Base-by-base conservation (phyloP, 192 early-diverging fungal species). In the Gonapodya sp. region DNA sequence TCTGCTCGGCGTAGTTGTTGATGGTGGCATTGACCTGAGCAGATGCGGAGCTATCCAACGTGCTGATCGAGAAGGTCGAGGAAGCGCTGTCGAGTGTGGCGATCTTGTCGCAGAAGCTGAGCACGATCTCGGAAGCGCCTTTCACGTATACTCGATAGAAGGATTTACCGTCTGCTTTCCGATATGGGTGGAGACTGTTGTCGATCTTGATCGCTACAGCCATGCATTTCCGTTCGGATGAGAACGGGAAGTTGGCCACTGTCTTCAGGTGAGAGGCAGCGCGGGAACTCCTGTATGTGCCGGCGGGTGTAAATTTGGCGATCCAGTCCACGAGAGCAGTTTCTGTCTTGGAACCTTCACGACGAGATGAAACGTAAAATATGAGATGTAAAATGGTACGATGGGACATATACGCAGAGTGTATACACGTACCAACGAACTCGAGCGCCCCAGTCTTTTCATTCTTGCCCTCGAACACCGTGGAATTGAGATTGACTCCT, bases 331-430 rank as follows among this genome's bases (percentile, higher is more conserved):
- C 88, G 73, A 99, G 80, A 0, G 98, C 98, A 0, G 93, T 91
- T 83, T 99, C 98, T 8, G 96, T 98, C 86, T 98, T 98, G 84
- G 94, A 95, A 34, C 98, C 98, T 35, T 92, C 86, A 82, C 97
- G 30, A 35, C 30, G 46, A 24, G 24, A 64, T 64, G 75, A 1
- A 81, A 87, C 46, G 73, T 36, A 35, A 18, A 74, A 78, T 73
- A 78, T 78, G 81, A 83, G 64, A 32, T 79, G 83, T 35, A 24
- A 36, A 24, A 84, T 36, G 32, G 82, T 74, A 80, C 64, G 0
- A 24, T 79, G 75, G 75, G 0, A 35, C 81, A 14, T 36, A 31
- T 36, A 36, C 81, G 83, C 35, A 84, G n/a, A n/a, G n/a, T 1
- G 16, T 33, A 79, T 0, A 14, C 37, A 35, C 24, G 31, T 82